These are phyloP conservation scores for Aspergillus cristatus DNA, from an alignment of 495 filamentous ascomycete species.

Conservation along the genomic window DNA sequence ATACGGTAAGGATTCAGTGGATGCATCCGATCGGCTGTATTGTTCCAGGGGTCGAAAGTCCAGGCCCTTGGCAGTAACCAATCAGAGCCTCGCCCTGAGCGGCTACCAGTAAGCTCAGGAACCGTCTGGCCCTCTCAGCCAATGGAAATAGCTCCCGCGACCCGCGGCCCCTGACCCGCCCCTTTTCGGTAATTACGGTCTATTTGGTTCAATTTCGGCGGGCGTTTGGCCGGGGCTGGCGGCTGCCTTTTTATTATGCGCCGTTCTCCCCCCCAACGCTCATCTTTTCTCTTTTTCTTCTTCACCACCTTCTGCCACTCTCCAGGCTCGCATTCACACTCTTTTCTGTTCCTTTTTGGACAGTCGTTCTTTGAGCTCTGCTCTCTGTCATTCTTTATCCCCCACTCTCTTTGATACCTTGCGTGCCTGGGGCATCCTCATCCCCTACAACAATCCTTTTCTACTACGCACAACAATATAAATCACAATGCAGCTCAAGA, in stretches of 20 bases:
- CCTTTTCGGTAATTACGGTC: slow-evolving; percentile 10
- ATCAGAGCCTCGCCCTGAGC: slow-evolving; percentile 1
- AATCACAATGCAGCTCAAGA: slow-evolving; percentile 34
- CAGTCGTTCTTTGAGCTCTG: slow-evolving; percentile 15
- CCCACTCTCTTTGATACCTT: slow-evolving; percentile 2
- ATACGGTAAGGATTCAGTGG: no score
- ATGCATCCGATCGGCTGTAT: no score
- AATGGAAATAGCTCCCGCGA: background rate
- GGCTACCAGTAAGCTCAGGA: slow-evolving; percentile 8
- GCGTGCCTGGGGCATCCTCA: slow-evolving; percentile 3
- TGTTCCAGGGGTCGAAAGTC: no score
- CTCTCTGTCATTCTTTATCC: slow-evolving; percentile 22
- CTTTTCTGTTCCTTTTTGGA: slow-evolving; percentile 1
- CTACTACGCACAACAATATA: slow-evolving; percentile 8
- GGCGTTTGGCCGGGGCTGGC: no score
- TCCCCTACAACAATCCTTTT: slow-evolving; percentile 1
- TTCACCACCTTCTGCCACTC: no score
- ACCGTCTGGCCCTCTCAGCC: slow-evolving; percentile 3
- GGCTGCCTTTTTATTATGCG: background rate
- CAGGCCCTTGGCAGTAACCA: background rate
- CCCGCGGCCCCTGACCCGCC: background rate
- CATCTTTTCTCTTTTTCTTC: slow-evolving; percentile 1
- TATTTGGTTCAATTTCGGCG: background rate
- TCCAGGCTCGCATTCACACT: slow-evolving; percentile 3
- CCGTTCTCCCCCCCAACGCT: background rate